Conservation (phyloP, 1,284 basidiomycete species). For the Malassezia dermatis region DNA sequence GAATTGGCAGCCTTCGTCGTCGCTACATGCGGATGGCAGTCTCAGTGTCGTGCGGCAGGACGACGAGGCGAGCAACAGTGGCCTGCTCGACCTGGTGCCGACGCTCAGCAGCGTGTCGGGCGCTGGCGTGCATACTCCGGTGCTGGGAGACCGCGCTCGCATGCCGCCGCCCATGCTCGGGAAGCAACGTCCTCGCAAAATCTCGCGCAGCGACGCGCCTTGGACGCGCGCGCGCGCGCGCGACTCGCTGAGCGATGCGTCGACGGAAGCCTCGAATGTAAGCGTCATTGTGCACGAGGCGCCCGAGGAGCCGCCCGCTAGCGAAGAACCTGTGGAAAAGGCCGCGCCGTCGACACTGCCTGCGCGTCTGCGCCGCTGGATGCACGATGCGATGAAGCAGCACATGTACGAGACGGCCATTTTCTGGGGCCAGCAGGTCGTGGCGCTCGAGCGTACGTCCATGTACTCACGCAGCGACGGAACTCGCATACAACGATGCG, state of each 20-base stretch:
- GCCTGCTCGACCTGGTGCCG: conserved; percentile 38
- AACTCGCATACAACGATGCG: conserved; percentile 57
- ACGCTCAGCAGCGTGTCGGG: conserved; percentile 15
- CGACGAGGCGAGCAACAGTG: conserved; percentile 39
- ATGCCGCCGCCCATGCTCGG: conserved; percentile 9
- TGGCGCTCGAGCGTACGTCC: conserved; percentile 72
- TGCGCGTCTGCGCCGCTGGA: conserved; percentile 79
- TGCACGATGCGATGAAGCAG: conserved; percentile 94
- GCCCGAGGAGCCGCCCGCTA: neutral
- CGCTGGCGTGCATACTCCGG: conserved; percentile 1
- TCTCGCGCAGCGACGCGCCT: conserved; percentile 4
- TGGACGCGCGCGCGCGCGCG: conserved; percentile 1
- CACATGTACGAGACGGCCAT: conserved; percentile 93
- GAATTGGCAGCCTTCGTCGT: neutral
- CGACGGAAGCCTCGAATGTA: conserved; percentile 9
- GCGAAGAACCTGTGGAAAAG: neutral
- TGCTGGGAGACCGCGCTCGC: conserved; percentile 1
- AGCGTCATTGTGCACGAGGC: conserved; percentile 15
- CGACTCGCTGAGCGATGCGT: neutral
- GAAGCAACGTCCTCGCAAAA: neutral
- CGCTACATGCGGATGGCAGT: conserved; percentile 34
- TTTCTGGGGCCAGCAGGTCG: conserved; percentile 95
- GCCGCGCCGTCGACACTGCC: conserved; percentile 4
- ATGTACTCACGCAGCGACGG: conserved; percentile 16
- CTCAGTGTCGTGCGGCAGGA: conserved; percentile 40